phyloP scores from a whole-genome alignment of 306 rosid genomes.

The Carpinus fangiana region DNA sequence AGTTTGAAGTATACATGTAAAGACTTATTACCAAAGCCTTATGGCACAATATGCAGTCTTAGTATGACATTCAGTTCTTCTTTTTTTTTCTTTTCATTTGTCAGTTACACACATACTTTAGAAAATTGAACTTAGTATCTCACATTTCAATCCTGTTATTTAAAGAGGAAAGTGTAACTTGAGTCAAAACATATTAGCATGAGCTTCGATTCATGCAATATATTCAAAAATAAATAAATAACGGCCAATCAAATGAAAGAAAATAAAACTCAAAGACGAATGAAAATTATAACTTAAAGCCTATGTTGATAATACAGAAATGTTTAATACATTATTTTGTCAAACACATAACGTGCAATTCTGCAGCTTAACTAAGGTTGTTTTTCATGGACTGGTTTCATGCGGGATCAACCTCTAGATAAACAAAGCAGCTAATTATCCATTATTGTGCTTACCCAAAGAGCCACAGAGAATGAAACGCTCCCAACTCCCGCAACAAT shows the following conservation, averaged over 20 bases:
- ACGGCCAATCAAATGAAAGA: too few species aligned
- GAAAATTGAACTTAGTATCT: too few species aligned
- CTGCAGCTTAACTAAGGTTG: neutral
- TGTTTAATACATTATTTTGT: neutral
- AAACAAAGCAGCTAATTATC: neutral
- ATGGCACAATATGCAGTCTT: too few species aligned
- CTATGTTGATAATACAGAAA: neutral
- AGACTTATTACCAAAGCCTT: too few species aligned
- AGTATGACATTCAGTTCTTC: too few species aligned
- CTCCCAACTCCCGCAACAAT: neutral
- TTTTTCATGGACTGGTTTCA: neutral
- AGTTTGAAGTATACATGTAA: too few species aligned
- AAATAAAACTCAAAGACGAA: neutral
- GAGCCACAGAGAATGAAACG: neutral
- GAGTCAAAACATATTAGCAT: neutral
- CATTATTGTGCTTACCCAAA: neutral
- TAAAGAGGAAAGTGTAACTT: too few species aligned
- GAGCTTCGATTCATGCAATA: neutral
- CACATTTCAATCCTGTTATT: too few species aligned
- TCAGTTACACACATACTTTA: too few species aligned
- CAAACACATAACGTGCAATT: neutral
- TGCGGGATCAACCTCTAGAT: neutral
- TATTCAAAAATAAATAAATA: too few species aligned
- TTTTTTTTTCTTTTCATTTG: too few species aligned
- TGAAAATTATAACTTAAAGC: too few species aligned